phyloP scores from a whole-genome alignment of 139 green algal species.

The Chlamydomonas eustigma region DNA sequence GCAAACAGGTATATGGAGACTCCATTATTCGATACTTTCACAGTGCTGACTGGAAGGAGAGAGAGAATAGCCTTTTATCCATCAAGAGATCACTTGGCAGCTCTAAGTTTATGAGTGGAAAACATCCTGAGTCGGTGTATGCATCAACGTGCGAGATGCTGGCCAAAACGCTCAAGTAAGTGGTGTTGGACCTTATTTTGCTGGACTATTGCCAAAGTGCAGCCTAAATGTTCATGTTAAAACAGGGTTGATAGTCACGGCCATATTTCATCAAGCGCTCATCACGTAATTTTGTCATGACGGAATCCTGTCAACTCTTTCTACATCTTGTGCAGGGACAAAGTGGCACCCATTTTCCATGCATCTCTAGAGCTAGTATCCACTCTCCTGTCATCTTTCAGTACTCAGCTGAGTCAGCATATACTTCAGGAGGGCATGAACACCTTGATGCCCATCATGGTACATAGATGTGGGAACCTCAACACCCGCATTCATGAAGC shows the following conservation, averaged over 20 bases:
- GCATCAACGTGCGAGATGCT: not conserved
- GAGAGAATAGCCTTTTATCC: conserved; percentile 20
- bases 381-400: conserved; percentile 19
- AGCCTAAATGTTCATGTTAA: too few species aligned
- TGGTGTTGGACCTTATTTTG: too few species aligned
- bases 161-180: not conserved
- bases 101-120: conserved; percentile 8
- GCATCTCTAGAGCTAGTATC: conserved; percentile 23
- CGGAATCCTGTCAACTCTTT: too few species aligned
- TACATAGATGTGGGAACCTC: conserved; percentile 28
- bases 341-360: conserved; percentile 30
- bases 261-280: too few species aligned
- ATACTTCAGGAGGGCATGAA: conserved; percentile 13
- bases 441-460: conserved; percentile 21
- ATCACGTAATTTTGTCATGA: too few species aligned
- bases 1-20: conserved; percentile 14
- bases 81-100: conserved; percentile 15
- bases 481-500: conserved; percentile 20
- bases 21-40: conserved; percentile 17
- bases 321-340: too few species aligned
- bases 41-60: conserved; percentile 28
- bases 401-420: not conserved
- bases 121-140: not conserved
- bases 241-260: too few species aligned
- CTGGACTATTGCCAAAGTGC: too few species aligned